Evolutionary conservation across 495 filamentous ascomycete genomes (phyloP).

Genomic region (Aspergillus kassunensis): DNA sequence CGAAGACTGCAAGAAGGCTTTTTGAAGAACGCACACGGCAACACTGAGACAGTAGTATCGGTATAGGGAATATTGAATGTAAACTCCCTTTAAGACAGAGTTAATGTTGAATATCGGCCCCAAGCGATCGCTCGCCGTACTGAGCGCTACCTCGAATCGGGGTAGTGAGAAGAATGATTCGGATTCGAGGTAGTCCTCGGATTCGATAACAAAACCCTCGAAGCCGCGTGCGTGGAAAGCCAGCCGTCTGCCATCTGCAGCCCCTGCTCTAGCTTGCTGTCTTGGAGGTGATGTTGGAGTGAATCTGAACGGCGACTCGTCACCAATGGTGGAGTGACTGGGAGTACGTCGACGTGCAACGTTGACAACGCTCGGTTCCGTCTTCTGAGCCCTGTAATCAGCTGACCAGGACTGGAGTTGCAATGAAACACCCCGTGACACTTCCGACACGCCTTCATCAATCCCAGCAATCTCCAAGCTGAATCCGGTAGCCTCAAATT

Average conservation of each 20-base stretch:
- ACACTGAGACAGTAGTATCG: constrained; percentile 88
- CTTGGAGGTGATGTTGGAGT: constrained; percentile 58
- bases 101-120: constrained; percentile 86
- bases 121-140: constrained; percentile 77
- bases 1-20: constrained; percentile 59
- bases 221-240: constrained; percentile 76
- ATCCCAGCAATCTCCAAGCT: constrained; percentile 87
- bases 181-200: constrained; percentile 73
- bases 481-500: constrained; percentile 82
- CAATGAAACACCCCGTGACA: constrained; percentile 74
- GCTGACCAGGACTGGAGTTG: constrained; percentile 88
- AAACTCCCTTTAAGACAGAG: constrained; percentile 70
- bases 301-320: constrained; percentile 50
- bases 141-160: constrained; percentile 78
- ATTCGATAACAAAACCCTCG: constrained; percentile 86
- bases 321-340: constrained; percentile 51
- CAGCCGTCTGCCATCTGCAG: constrained; percentile 80
- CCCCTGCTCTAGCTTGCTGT: constrained; percentile 49
- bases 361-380: constrained; percentile 58
- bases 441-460: constrained; percentile 72
- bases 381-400: constrained; percentile 81
- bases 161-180: constrained; percentile 86
- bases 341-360: constrained; percentile 52
- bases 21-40: constrained; percentile 68
- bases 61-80: constrained; percentile 87